Percentiles rank a stretch among this genome's conserved stretches.
Conservation (phyloP, 176 grass and related monocot species). For the Poa pratensis region DNA sequence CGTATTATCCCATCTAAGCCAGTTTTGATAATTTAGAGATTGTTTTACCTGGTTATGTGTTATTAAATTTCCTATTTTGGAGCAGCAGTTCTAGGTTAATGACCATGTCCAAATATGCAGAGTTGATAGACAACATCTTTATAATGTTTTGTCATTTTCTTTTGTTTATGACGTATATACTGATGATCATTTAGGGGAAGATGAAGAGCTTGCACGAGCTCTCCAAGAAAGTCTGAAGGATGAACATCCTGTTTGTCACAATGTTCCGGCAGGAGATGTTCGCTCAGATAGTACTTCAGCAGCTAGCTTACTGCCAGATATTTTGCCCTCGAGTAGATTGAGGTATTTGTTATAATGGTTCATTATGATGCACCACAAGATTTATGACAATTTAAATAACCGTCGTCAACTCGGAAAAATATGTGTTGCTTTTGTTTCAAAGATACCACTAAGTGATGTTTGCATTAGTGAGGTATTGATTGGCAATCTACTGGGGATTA, state of each 20-base stretch:
- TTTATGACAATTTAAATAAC: slow-evolving; percentile 13
- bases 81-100: slow-evolving; percentile 31
- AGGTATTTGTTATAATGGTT: slow-evolving; percentile 60
- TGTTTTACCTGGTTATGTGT: slow-evolving; percentile 14
- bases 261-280: slow-evolving; percentile 46
- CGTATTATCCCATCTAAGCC: slow-evolving; percentile 41
- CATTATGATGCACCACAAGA: slow-evolving; percentile 34
- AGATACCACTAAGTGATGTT: slow-evolving; percentile 7
- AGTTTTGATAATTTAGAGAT: slow-evolving; percentile 28
- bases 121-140: slow-evolving; percentile 13
- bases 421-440: slow-evolving; percentile 25
- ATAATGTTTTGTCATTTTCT: slow-evolving; percentile 42
- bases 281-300: slow-evolving; percentile 50
- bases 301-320: slow-evolving; percentile 40
- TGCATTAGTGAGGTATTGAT: slow-evolving; percentile 5
- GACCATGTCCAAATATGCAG: slow-evolving; percentile 21
- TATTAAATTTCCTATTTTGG: slow-evolving; percentile 32
- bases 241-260: slow-evolving; percentile 53
- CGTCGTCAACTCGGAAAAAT: background rate
- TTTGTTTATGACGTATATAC: slow-evolving; percentile 43
- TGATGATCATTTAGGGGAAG: slow-evolving; percentile 57
- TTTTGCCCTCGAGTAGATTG: slow-evolving; percentile 46
- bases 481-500: background rate
- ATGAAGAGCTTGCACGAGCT: slow-evolving; percentile 83
- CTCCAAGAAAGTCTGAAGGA: slow-evolving; percentile 85